Percentiles rank a stretch among this genome's conserved stretches.
Conservation (phyloP, 2,329 filamentous ascomycete genomes). For the Diaporthe capsici region DNA sequence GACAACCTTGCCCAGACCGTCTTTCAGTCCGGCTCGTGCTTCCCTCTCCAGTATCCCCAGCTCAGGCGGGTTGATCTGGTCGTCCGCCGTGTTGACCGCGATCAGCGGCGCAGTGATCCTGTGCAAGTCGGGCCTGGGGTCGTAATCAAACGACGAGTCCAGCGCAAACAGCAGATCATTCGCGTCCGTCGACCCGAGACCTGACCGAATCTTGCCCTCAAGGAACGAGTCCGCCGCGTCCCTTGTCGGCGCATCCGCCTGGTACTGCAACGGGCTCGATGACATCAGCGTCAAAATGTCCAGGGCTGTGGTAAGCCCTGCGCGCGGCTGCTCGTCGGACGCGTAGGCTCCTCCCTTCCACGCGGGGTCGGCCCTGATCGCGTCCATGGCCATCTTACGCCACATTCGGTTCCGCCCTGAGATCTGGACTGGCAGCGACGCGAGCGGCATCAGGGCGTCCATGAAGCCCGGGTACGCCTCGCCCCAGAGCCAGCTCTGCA, state of each 20-base stretch:
- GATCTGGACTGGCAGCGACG: slow-evolving; percentile 45
- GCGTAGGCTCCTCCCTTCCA: slow-evolving; percentile 45
- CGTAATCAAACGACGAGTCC: slow-evolving; percentile 46
- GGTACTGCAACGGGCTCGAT: slow-evolving; percentile 44
- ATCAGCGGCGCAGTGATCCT: slow-evolving; percentile 45
- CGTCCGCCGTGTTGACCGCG: slow-evolving; percentile 48
- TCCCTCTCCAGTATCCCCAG: slow-evolving; percentile 45
- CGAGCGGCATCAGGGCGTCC: slow-evolving; percentile 46
- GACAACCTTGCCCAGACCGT: slow-evolving; percentile 41
- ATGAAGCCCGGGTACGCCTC: slow-evolving; percentile 43
- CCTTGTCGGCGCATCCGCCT: slow-evolving; percentile 42
- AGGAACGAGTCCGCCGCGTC: slow-evolving; percentile 45
- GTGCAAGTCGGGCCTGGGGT: slow-evolving; percentile 44
- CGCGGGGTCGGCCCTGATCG: slow-evolving; percentile 43
- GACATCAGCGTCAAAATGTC: slow-evolving; percentile 45
- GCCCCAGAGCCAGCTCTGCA: slow-evolving; percentile 47
- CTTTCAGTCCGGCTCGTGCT: not conserved
- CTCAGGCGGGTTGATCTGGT: slow-evolving; percentile 49
- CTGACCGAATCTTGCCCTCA: slow-evolving; percentile 36
- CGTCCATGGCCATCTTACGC: slow-evolving; percentile 47
- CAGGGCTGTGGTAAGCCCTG: slow-evolving; percentile 42
- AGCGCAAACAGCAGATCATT: slow-evolving; percentile 45
- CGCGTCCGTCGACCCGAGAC: slow-evolving; percentile 39
- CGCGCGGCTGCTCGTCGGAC: slow-evolving; percentile 38
- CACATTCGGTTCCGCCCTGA: slow-evolving; percentile 46